Base-by-base conservation (phyloP, 2,329 filamentous ascomycete genomes). In the Aspergillus sp. region DNA sequence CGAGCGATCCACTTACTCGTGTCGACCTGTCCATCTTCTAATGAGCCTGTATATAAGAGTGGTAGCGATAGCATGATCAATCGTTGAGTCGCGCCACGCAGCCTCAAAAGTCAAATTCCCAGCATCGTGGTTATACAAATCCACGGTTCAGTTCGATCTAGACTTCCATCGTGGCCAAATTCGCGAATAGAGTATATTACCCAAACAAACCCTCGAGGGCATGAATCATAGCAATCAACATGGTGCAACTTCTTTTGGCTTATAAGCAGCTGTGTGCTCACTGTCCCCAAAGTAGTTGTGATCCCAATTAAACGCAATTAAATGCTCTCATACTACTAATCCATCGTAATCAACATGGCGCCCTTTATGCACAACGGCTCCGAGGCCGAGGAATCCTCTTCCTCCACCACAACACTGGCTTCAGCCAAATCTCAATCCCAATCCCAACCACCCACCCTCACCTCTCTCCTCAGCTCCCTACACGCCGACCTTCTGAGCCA, bases 401-500 rank as follows among this genome's bases (percentile, higher is more conserved):
- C 22, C 44, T 27, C 15, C 44, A 27, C 12, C 34, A n/a, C 34
- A 27, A 39, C 47, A n/a, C 27, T 30, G 27, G 27, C 27, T 30
- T 30, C 27, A 30, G 27, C 27, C 27, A 30, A 9, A 9, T 30
- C 27, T 2, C 19, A 45, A 24, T 6, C 44, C 27, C 40, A 46
- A 22, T 22, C 42, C 2, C 20, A 46, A n/a, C 7, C 44, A n/a
- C 13, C 34, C 19, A 40, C 33, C n/a, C 19, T 50, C 34, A 50
- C 33, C 33, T 51, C 37, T 19, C 44, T 56, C 33, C 49, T 61
- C 8, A 33, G n/a, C 33, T 53, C 52, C 3, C 13, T 44, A 2
- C 33, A 42, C 19, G 44, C 55, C n/a, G 59, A 61, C 30, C 39
- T 61, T 19, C n/a, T 45, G 41, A 61, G 59, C n/a, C 59, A 61